These are phyloP conservation scores for Suhomyces bribrorum DNA, from an alignment of 1,139 yeast species.

Conservation along the genomic window DNA sequence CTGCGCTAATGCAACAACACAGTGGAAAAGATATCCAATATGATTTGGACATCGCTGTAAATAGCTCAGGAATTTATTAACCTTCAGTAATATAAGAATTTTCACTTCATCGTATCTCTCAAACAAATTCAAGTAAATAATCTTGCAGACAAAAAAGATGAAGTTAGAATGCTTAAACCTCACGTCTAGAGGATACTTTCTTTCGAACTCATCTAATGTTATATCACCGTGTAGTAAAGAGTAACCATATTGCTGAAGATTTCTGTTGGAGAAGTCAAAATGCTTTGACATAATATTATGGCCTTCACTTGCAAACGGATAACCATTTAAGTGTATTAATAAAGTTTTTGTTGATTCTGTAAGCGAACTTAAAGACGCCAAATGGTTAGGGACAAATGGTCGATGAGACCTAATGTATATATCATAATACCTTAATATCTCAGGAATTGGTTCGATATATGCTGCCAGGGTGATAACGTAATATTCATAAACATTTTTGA, in stretches of 20 bases:
- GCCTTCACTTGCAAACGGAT: slow-evolving; percentile 12
- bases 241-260: slow-evolving; percentile 11
- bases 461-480: slow-evolving; percentile 48
- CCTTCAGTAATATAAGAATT: slow-evolving; percentile 18
- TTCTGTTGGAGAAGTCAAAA: slow-evolving; percentile 2
- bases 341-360: slow-evolving; percentile 20
- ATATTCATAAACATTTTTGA: slow-evolving; percentile 44
- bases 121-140: slow-evolving; percentile 13
- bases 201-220: slow-evolving; percentile 18
- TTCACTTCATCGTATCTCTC: slow-evolving; percentile 26
- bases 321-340: slow-evolving; percentile 22
- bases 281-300: slow-evolving; percentile 1
- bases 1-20: slow-evolving; percentile 19
- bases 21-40: slow-evolving; percentile 24
- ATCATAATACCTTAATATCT: slow-evolving; percentile 36
- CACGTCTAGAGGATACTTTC: slow-evolving; percentile 5
- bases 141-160: slow-evolving; percentile 8
- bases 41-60: slow-evolving; percentile 29
- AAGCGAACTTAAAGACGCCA: slow-evolving; percentile 15
- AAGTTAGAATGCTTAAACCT: slow-evolving; percentile 9
- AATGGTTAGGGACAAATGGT: slow-evolving; percentile 16
- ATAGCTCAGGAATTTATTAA: slow-evolving; percentile 18
- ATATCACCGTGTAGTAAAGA: slow-evolving; percentile 21
- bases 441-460: slow-evolving; percentile 44
- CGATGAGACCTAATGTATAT: slow-evolving; percentile 22